Evolutionary conservation across 495 filamentous ascomycete species (phyloP), one percentile per base, ranked within the genome.

Genomic region (Poronia punctata): DNA sequence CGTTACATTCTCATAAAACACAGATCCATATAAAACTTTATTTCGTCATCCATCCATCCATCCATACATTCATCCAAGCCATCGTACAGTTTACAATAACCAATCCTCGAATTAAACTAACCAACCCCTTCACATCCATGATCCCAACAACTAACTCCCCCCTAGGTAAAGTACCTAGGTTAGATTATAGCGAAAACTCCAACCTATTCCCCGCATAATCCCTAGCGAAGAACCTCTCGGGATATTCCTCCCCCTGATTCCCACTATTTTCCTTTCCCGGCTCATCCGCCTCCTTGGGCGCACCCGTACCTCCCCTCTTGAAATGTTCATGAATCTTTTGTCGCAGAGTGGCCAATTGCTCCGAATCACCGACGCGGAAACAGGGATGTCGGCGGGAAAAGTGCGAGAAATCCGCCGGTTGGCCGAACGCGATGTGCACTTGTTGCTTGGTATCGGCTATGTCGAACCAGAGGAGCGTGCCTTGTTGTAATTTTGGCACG

Each of bases 151-250:
- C 19, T 23, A 2, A 35, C 10, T 10, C 15, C 3, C 3, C 2
- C 16, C n/a, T n/a, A n/a, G n/a, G n/a, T n/a, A n/a, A n/a, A n/a
- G n/a, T n/a, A n/a, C n/a, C n/a, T n/a, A n/a, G n/a, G n/a, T n/a
- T n/a, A n/a, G 6, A 25, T 34, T 30, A 82, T 35, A 78, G 41
- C 35, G 64, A 76, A 51, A 80, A 82, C 53, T 82, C 78, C 28
- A 82, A 53, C 40, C 70, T 46, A 53, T 82, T 82, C 6, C 78
- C 77, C 5, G 72, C 76, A 64, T 64, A 81, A 46, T 81, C 78
- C 38, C 78, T 62, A 1, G 76, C 78, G 56, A 82, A 82, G 58
- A 81, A 81, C 14, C 77, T 60, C 20, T 53, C 62, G 1, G 76
- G 76, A 49, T 78, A 80, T 48, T 80, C 78, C 1, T 68, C 71